These are phyloP conservation scores for Cochliopodium minus DNA, from an alignment of 208 protist genomes.

Conservation along the genomic window DNA sequence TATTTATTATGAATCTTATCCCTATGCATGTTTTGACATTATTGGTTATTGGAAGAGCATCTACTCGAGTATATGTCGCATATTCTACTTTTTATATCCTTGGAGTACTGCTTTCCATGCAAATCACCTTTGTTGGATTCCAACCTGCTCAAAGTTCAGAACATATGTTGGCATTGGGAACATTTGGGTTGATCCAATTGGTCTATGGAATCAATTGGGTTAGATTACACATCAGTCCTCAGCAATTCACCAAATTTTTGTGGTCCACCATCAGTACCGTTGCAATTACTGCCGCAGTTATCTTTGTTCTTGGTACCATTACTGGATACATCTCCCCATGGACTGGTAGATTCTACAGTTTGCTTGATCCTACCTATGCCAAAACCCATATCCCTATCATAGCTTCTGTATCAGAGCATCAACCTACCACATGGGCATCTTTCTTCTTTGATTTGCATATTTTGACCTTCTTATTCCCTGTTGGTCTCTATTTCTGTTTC, in stretches of 20 bases:
- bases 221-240: not conserved
- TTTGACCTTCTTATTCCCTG: constrained; percentile 54
- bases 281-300: not conserved
- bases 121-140: constrained; percentile 76
- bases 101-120: constrained; percentile 71
- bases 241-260: not conserved
- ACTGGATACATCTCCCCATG: constrained; percentile 49
- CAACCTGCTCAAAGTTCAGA: constrained; percentile 72
- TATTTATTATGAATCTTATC: constrained; percentile 92
- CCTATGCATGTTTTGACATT: constrained; percentile 72
- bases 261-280: not conserved
- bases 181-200: constrained; percentile 32
- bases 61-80: constrained; percentile 57
- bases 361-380: constrained; percentile 72
- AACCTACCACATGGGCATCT: constrained; percentile 68
- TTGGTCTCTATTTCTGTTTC: constrained; percentile 65
- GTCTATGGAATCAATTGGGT: constrained; percentile 1
- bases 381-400: constrained; percentile 71
- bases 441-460: constrained; percentile 79
- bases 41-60: constrained; percentile 46
- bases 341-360: constrained; percentile 65
- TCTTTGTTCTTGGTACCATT: constrained; percentile 2
- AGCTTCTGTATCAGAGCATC: constrained; percentile 78
- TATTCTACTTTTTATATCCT: constrained; percentile 82
- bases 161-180: constrained; percentile 69